Base-by-base conservation (phyloP, 2,329 filamentous ascomycete genomes). In the Raffaelea ambrosiae region DNA sequence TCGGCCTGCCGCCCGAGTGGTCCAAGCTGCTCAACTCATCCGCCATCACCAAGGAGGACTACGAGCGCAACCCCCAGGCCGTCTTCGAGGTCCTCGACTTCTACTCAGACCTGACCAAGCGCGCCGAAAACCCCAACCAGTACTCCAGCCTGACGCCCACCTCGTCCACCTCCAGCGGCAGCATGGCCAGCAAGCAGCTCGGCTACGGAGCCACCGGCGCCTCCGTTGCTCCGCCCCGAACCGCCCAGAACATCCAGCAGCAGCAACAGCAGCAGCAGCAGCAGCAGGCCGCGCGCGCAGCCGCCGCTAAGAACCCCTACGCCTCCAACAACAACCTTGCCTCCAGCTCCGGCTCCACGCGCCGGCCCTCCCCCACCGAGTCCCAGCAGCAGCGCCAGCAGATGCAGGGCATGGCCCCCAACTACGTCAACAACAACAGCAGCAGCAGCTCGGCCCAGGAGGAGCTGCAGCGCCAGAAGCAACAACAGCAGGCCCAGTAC, bases 1-100 rank as follows among this genome's bases (percentile, higher is more conserved):
- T 95, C 43, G 93, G 93, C 36, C 68, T 98, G 56, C 93, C 93
- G 2, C 84, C 88, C 5, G 93, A 98, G 71, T 98, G 93, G 93
- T 93, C 95, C 61, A 94, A 94, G 66, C 76, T 98, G 45, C 76
- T 98, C 56, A 97, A 93, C 60, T 90, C 89, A 9, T 97, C 93
- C 3, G 93, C 93, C 50, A 93, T 98, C 60, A 97, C 93, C 51
- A 95, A 96, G 67, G 93, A 98, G 60, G 93, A 98, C 64, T 97
- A 97, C 67, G 88, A 95, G 68, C 90, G 93, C 61, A 96, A 98
- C 61, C 93, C 93, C 5, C 85, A 91, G 70, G 88, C 81, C 50
- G 85, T 81, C 22, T 83, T 88, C 48, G 86, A 91, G 62, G 86
- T 88, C 40, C 71, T 91, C 18, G 84, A 90, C 63, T 91, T 91